Base-by-base conservation (phyloP, 345 rosid genomes). In the Camelina hispida region DNA sequence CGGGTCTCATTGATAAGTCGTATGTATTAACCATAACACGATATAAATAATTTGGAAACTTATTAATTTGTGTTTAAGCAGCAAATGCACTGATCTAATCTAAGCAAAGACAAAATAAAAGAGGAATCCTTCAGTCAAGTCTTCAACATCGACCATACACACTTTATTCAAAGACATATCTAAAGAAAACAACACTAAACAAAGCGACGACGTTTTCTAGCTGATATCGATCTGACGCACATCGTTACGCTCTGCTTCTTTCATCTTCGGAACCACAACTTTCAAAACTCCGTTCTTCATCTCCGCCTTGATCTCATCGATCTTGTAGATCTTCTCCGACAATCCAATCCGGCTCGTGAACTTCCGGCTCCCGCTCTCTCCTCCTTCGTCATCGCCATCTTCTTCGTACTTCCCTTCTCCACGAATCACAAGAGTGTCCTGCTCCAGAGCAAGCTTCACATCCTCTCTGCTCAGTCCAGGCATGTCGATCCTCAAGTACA, bases 231-330 rank as follows among this genome's bases (percentile, higher is more conserved):
- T 86, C 34, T 84, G 72, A 18, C 82, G 62, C 2, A 88, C 93
- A 51, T 87, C 81, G 48, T 46, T 59, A 56, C 83, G 73, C 78
- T 88, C 93, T 12, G 87, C 85, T 13, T 85, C 89, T 66, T 89
- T 86, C 22, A 86, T 82, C 88, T 91, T 93, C 0, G 98, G 93
- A 69, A 93, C 82, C n/a, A 77, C 79, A 46, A 93, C 87, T 73
- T 81, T 89, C 80, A 93, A 51, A 54, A 91, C 97, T 0, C 97
- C 98, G 30, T 93, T 85, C 84, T 87, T 93, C 97, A 93, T 89
- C 88, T 91, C 97, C 15, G 98, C 96, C 77, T 81, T 86, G 6
- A 91, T 89, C 79, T 83, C 75, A 18, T 85, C 89, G 1, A 37
- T 28, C 54, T 37, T 80, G 50, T 80, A 75, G 2, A 75, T 2